Conservation (phyloP, 2,329 filamentous ascomycete species). For the Xenosphaeropsis pyriputrescens region DNA sequence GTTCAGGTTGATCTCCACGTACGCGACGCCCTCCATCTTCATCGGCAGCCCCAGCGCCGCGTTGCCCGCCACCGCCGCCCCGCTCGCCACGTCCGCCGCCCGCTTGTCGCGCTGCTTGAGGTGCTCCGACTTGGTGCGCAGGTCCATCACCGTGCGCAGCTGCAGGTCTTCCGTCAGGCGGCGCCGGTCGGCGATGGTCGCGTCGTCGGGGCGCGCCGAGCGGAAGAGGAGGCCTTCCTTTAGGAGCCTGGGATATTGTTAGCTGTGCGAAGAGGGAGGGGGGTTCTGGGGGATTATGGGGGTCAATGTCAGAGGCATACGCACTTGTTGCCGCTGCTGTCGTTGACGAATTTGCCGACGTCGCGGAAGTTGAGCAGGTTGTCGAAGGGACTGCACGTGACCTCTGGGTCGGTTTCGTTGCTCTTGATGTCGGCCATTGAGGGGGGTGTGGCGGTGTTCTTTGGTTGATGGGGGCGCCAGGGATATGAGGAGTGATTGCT, state of each 20-base stretch:
- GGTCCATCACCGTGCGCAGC: slow-evolving; percentile 62
- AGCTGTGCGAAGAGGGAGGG: neutral
- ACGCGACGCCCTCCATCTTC: slow-evolving; percentile 47
- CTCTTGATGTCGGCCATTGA: slow-evolving; percentile 2
- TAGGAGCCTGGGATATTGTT: slow-evolving; percentile 23
- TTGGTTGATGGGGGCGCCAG: neutral
- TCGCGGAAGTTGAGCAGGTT: slow-evolving; percentile 65
- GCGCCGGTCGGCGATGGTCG: slow-evolving; percentile 47
- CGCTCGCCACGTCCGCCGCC: slow-evolving; percentile 26
- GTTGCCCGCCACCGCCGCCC: slow-evolving; percentile 31
- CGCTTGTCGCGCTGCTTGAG: slow-evolving; percentile 51
- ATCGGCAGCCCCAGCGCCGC: slow-evolving; percentile 35
- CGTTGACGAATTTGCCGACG: slow-evolving; percentile 54
- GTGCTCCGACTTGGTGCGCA: slow-evolving; percentile 62
- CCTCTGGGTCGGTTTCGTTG: slow-evolving; percentile 9
- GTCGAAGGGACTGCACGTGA: slow-evolving; percentile 24
- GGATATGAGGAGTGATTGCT: too few species aligned
- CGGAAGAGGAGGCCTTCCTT: slow-evolving; percentile 52
- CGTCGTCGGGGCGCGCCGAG: slow-evolving; percentile 57
- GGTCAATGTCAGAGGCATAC: too few species aligned
- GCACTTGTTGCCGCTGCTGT: slow-evolving; percentile 33
- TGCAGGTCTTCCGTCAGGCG: slow-evolving; percentile 42
- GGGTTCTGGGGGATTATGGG: slow-evolving; percentile 1
- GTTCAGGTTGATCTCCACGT: slow-evolving; percentile 59
- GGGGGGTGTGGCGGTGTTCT: neutral